Evolutionary conservation across 2,329 filamentous ascomycete genomes (phyloP).

Genomic region (Apiospora sp.): DNA sequence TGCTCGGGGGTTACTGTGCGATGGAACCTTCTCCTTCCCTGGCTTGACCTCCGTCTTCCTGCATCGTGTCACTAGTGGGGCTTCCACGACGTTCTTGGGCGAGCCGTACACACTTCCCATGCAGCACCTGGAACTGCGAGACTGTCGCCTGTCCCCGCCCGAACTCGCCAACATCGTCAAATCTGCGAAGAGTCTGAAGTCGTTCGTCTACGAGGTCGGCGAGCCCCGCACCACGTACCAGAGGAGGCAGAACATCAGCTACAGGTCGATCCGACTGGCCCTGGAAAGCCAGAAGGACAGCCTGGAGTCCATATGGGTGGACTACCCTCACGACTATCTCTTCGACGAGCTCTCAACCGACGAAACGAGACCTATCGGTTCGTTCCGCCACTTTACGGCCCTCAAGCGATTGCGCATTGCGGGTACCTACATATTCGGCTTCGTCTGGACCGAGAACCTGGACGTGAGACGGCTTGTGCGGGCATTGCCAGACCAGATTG

Average conservation of each 20-base stretch:
- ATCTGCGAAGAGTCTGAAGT: conserved; percentile 23
- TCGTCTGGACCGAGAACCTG: conserved; percentile 25
- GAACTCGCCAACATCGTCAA: conserved; percentile 21
- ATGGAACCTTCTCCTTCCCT: conserved; percentile 23
- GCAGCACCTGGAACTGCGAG: conserved; percentile 27
- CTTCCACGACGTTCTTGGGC: conserved; percentile 3
- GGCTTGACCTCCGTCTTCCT: conserved; percentile 22
- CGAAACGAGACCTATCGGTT: conserved; percentile 26
- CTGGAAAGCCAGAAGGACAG: conserved; percentile 27
- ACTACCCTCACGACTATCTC: conserved; percentile 28
- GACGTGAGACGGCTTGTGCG: conserved; percentile 24
- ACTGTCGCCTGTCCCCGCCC: conserved; percentile 27
- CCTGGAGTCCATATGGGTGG: conserved; percentile 28
- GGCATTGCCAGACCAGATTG: conserved; percentile 27
- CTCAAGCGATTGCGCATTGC: conserved; percentile 29
- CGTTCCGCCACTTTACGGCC: conserved; percentile 23
- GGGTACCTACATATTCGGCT: conserved; percentile 28
- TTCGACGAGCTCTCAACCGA: conserved; percentile 25
- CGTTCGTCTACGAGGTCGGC: conserved; percentile 28
- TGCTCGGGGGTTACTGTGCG: conserved; percentile 16
- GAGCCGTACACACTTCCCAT: conserved; percentile 20
- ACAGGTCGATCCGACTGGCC: conserved; percentile 18
- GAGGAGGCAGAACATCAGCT: conserved; percentile 27
- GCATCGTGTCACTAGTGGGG: conserved; percentile 21
- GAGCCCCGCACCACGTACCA: conserved; percentile 27